Base-by-base conservation (phyloP, 805 yeast species). In the Geotrichum ghanense region DNA sequence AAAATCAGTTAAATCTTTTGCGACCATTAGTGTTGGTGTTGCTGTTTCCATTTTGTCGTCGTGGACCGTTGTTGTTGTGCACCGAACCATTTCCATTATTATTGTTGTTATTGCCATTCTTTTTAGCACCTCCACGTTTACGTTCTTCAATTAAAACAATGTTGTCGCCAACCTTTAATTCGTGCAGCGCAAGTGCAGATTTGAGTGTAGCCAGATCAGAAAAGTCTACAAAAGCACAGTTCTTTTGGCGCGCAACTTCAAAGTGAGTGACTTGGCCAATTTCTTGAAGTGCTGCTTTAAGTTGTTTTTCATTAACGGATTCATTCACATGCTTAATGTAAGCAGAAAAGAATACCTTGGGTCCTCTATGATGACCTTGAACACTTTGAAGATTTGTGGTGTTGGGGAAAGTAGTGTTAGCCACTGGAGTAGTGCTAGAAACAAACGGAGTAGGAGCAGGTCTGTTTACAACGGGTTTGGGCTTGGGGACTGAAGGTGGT, bases 151-250 rank as follows among this genome's bases (percentile, higher is more conserved):
- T 54, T 21, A 54, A 40, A 20, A 63, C 60, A 9, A 49, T 46
- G 43, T 54, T 49, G 37, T 56, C 53, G 27, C 64, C 66, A 42
- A 61, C 60, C 39, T 52, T 42, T 25, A 64, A 48, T 22, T 52
- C 56, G 25, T 61, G 61, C n/a, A 55, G 55, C 34, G 51, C 55
- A 40, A 62, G 50, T 4, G 68, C 68, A 24, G 53, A 52, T 45
- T 54, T 53, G 35, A 63, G 50, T 39, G 61, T 48, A 16, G 47
- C 49, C 5, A 57, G 62, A 45, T 60, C 64, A 23, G 54, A 47
- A 49, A 60, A 66, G 50, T 66, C 70, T 6, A 65, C 67, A 52
- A 62, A 66, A 10, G 65, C 68, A 43, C 69, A 62, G 45, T 54
- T 53, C 45, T 56, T 57, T 25, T 45, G 45, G 43, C 59, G 51